Base-by-base conservation (phyloP, 805 yeast species). In the Ogataea methanolica region DNA sequence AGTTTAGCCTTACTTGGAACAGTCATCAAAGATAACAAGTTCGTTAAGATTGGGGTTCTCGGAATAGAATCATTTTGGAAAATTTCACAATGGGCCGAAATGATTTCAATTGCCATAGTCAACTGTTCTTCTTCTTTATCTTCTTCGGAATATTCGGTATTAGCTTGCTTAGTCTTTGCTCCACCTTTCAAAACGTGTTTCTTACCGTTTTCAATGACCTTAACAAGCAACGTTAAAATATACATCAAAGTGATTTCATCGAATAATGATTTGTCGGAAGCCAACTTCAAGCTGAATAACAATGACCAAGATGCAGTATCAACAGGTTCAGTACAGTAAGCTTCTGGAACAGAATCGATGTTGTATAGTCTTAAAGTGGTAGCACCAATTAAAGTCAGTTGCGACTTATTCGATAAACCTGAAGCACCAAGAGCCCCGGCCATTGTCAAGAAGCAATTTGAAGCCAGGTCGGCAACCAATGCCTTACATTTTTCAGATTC, bases 71-170 rank as follows among this genome's bases (percentile, higher is more conserved):
- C 73, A 58, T 84, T 83, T 54, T 76, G 80, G 60, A 94, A 85
- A 14, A 73, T 75, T 53, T 82, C 90, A 21, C 83, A 76, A 58
- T 86, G 91, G 2, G 76, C 75, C 37, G 82, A 73, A 46, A 92
- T 71, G 37, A 90, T 81, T 58, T 88, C 95, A 56, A 91, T 66
- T 0, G 92, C 85, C 48, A 92, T 69, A 43, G 86, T 65, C 43
- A 90, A 70, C 57, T 88, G 92, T 62, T 90, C 97, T 64, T 91
- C 97, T 60, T 86, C 90, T n/a, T 82, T 82, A 55, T 83, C 88
- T 62, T 88, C 96, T 46, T 88, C 92, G 31, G 77, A 77, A 62
- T 83, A 86, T 57, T 88, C 95, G 2, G 83, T 71, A 31, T 82
- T 83, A 1, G 75, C 70, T 6, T 66, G 68, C 9, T 69, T 64